Evolutionary conservation across 768 basidiomycete genomes (phyloP).

Genomic region (Boletellus emodensis): DNA sequence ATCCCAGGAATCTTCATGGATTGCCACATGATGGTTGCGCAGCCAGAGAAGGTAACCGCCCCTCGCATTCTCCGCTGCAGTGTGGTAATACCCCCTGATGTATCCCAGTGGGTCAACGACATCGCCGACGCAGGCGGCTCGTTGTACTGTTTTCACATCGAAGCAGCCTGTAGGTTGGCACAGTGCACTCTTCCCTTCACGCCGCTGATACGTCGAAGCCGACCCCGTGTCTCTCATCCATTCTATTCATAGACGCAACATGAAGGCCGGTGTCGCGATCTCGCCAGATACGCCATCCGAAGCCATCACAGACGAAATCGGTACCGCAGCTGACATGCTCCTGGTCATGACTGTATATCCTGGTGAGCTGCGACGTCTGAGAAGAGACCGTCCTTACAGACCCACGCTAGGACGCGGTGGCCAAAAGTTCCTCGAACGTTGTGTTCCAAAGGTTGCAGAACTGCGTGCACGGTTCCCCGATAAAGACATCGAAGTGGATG

Average conservation of each 20-base stretch:
- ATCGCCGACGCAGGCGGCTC: constrained; percentile 94
- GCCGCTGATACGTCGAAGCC: constrained; percentile 36
- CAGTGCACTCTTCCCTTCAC: neutral
- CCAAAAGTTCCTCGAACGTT: constrained; percentile 92
- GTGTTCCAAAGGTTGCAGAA: constrained; percentile 89
- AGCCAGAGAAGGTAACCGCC: constrained; percentile 77
- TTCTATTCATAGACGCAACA: constrained; percentile 73
- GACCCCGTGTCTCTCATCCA: constrained; percentile 74
- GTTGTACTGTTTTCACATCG: constrained; percentile 94
- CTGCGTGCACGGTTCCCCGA: constrained; percentile 86
- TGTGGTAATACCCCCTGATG: neutral
- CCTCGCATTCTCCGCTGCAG: neutral
- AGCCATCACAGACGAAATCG: constrained; percentile 84
- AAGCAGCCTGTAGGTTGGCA: constrained; percentile 71
- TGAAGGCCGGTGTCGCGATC: constrained; percentile 96
- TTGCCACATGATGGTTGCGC: constrained; percentile 99
- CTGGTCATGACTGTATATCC: constrained; percentile 99
- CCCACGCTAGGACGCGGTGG: constrained; percentile 71
- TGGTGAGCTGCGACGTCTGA: constrained; percentile 40
- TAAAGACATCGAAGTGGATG: constrained; percentile 98
- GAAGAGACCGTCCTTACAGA: neutral
- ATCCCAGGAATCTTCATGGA: constrained; percentile 99
- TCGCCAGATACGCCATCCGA: constrained; percentile 91
- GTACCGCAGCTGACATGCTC: constrained; percentile 84
- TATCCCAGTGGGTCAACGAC: constrained; percentile 85